Evolutionary conservation across 2,329 filamentous ascomycete species (phyloP), one percentile per base, ranked within the genome.

Genomic region (Beauveria bassiana): DNA sequence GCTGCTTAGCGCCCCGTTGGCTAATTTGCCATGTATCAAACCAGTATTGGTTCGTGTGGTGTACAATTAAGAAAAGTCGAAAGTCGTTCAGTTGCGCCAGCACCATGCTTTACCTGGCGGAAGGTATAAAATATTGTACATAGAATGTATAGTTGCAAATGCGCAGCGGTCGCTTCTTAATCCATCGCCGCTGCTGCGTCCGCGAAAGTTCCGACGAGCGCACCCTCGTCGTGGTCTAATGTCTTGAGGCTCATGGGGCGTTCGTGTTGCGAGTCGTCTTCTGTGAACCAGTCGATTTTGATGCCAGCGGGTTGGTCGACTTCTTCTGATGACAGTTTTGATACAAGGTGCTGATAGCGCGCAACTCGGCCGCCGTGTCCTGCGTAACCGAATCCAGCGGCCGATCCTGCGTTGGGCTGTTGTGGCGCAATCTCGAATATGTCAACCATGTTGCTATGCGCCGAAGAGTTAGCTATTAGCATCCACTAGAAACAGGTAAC

Each of bases 381-480:
- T 57, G 81, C 77, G 66, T 81, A 79, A 28, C 74, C 74, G 59
- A 81, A 82, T 74, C 68, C 66, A 67, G 71, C 63, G 63, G 70
- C 63, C 65, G 73, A 68, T 66, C 76, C 68, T 64, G 70, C 67
- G 56, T 70, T 67, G 40, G 74, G 71, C 62, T 79, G 79, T 62
- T 81, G 79, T 24, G 83, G 82, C 42, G 81, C 79, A 68, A 86
- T 85, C 65, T 87, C 84, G 73, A 87, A 87, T 52, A 88, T 83
- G 69, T 88, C 85, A 63, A 88, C 84, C 74, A 88, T 83, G 68
- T 87, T 86, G 68, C 85, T 88, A 68, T 9, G 20, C n/a, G 34
- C 7, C 10, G 16, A 3, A 18, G 7, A 34, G 50, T 61, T 55
- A 64, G 52, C 40, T 7, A 54, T 61, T 51, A 59, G 58, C 34